phyloP scores from a whole-genome alignment of 768 basidiomycete species.

The Podaxis sp. region DNA sequence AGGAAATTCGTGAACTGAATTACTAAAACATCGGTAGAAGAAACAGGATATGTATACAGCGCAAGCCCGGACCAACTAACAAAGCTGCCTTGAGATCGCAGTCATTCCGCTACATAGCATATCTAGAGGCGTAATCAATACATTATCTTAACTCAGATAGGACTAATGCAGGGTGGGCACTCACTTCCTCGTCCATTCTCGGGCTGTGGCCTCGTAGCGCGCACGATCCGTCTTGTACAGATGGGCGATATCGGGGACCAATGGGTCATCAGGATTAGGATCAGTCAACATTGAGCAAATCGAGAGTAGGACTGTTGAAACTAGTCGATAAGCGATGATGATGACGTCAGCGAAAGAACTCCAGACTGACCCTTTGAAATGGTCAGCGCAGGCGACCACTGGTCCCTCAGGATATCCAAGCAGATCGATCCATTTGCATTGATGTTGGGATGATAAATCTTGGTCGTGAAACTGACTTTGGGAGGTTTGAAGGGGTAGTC shows the following conservation, averaged over 20 bases:
- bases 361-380: slow-evolving; percentile 87
- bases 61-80: slow-evolving; percentile 39
- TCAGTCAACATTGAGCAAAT: slow-evolving; percentile 99
- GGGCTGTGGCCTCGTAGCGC: slow-evolving; percentile 95
- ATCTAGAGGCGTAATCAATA: slow-evolving; percentile 25
- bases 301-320: slow-evolving; percentile 77
- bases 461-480: slow-evolving; percentile 99
- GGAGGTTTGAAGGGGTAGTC: slow-evolving; percentile 99
- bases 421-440: slow-evolving; percentile 99
- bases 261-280: slow-evolving; percentile 98
- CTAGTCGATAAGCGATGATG: slow-evolving; percentile 6
- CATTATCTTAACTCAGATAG: slow-evolving; percentile 9
- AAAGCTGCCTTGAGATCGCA: slow-evolving; percentile 43
- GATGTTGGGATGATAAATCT: slow-evolving; percentile 99
- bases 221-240: slow-evolving; percentile 99
- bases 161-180: slow-evolving; percentile 28
- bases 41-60: slow-evolving; percentile 33
- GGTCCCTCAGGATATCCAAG: slow-evolving; percentile 96
- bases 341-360: slow-evolving; percentile 3
- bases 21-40: slow-evolving; percentile 32
- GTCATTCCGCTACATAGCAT: slow-evolving; percentile 32
- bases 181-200: slow-evolving; percentile 99
- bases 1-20: slow-evolving; percentile 24
- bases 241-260: slow-evolving; percentile 98
- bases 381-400: slow-evolving; percentile 98